A percentile compares a stretch with the other conserved stretches of the same genome.
Conservation (phyloP, 1,284 basidiomycete species). For the Naganishia sp. region DNA sequence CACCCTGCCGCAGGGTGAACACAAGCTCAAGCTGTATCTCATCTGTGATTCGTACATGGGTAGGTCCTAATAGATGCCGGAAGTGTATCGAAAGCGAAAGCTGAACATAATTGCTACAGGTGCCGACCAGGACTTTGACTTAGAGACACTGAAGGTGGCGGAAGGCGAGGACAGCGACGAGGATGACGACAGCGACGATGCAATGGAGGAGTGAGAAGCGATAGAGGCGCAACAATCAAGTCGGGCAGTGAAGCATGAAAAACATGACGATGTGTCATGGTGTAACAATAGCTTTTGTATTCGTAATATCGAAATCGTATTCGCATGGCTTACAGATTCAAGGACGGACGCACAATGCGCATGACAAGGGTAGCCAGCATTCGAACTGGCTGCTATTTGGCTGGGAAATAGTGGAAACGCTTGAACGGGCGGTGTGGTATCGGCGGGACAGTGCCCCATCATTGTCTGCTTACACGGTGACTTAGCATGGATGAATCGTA, state of each 20-base stretch:
- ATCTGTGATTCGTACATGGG: constrained; percentile 91
- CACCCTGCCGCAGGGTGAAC: constrained; percentile 76
- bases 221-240: not conserved
- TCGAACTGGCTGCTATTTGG: too few relatives aligned
- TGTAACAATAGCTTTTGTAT: constrained; percentile 15
- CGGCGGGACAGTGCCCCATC: too few relatives aligned
- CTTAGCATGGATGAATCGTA: too few relatives aligned
- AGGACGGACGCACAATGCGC: too few relatives aligned
- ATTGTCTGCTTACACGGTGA: too few relatives aligned
- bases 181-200: constrained; percentile 61
- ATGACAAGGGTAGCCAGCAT: too few relatives aligned
- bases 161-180: constrained; percentile 80
- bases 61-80: constrained; percentile 20
- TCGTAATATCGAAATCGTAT: not conserved
- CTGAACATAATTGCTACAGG: constrained; percentile 33
- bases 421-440: too few relatives aligned
- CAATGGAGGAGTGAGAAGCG: constrained; percentile 56
- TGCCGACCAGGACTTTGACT: constrained; percentile 82
- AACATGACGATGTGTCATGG: constrained; percentile 12
- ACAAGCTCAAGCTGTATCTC: constrained; percentile 81
- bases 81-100: constrained; percentile 2
- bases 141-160: constrained; percentile 76
- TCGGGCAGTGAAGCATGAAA: not conserved
- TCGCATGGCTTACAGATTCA: too few relatives aligned
- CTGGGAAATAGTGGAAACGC: too few relatives aligned